Percentiles rank a stretch among this genome's conserved stretches.
Evolutionary conservation across 2,329 filamentous ascomycete species (phyloP).

Genomic region (Geosmithia morbida): DNA sequence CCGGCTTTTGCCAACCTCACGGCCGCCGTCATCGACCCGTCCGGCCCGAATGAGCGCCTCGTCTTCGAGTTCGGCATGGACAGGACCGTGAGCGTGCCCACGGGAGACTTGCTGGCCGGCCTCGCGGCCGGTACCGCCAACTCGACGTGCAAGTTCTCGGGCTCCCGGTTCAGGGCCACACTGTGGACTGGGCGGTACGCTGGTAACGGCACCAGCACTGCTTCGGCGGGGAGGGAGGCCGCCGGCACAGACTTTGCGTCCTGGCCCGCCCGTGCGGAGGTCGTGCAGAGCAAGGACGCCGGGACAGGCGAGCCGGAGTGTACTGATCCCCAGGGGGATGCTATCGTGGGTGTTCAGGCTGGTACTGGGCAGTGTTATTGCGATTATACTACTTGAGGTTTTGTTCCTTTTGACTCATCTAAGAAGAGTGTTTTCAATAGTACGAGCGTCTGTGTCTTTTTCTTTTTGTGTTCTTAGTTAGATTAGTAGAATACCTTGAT

Average conservation of each 20-base stretch:
- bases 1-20: slow-evolving; percentile 38
- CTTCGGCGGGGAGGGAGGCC: background rate
- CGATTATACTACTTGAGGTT: slow-evolving; percentile 16
- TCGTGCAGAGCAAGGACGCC: slow-evolving; percentile 32
- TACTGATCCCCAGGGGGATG: slow-evolving; percentile 20
- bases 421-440: background rate
- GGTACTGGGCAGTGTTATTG: slow-evolving; percentile 21
- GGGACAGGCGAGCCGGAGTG: slow-evolving; percentile 35
- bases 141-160: slow-evolving; percentile 37
- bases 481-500: background rate
- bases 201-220: slow-evolving; percentile 4
- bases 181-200: slow-evolving; percentile 38
- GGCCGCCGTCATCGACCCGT: slow-evolving; percentile 31
- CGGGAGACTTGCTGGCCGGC: slow-evolving; percentile 2
- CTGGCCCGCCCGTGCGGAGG: slow-evolving; percentile 45
- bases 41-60: slow-evolving; percentile 36
- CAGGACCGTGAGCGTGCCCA: slow-evolving; percentile 33
- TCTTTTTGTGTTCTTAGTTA: background rate
- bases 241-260: slow-evolving; percentile 13
- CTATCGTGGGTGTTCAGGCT: slow-evolving; percentile 21
- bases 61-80: slow-evolving; percentile 38
- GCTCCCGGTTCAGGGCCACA: slow-evolving; percentile 38
- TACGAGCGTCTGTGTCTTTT: background rate
- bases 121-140: background rate
- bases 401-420: background rate